Evolutionary conservation across 768 basidiomycete species (phyloP).

Genomic region (Xerocomellus chrysenteron): DNA sequence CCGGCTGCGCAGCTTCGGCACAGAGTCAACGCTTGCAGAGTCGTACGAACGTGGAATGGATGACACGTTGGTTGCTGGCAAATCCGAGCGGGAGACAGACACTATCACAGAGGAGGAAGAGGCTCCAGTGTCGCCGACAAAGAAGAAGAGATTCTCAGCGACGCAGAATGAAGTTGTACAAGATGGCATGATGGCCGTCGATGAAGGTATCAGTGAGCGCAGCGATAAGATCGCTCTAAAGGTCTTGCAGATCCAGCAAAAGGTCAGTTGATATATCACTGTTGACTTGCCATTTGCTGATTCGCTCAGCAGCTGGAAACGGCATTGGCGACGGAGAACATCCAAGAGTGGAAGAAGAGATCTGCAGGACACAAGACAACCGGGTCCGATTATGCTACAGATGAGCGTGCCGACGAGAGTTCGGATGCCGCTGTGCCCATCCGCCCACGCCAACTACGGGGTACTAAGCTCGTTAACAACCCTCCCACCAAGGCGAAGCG

Average conservation of each 20-base stretch:
- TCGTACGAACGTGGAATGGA: conserved; percentile 49
- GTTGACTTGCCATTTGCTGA: conserved; percentile 3
- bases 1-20: conserved; percentile 68
- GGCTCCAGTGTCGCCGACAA: conserved; percentile 39
- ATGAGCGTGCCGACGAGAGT: conserved; percentile 58
- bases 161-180: conserved; percentile 61
- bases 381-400: conserved; percentile 30
- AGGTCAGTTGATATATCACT: conserved; percentile 52
- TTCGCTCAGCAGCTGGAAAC: conserved; percentile 60
- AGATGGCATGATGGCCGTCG: conserved; percentile 83
- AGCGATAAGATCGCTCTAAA: conserved; percentile 88
- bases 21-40: conserved; percentile 80
- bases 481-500: conserved; percentile 40
- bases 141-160: conserved; percentile 81
- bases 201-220: conserved; percentile 79
- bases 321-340: conserved; percentile 62
- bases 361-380: conserved; percentile 23
- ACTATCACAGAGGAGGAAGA: conserved; percentile 63
- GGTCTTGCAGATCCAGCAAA: conserved; percentile 86
- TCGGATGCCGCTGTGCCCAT: conserved; percentile 45
- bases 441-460: conserved; percentile 42
- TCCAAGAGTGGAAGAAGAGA: conserved; percentile 34
- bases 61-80: conserved; percentile 35
- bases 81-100: conserved; percentile 45
- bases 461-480: conserved; percentile 33